Percentiles rank a stretch among this genome's conserved stretches.
phyloP scores from a whole-genome alignment of 257 asterid genomes.

The Nemophila menziesii region DNA sequence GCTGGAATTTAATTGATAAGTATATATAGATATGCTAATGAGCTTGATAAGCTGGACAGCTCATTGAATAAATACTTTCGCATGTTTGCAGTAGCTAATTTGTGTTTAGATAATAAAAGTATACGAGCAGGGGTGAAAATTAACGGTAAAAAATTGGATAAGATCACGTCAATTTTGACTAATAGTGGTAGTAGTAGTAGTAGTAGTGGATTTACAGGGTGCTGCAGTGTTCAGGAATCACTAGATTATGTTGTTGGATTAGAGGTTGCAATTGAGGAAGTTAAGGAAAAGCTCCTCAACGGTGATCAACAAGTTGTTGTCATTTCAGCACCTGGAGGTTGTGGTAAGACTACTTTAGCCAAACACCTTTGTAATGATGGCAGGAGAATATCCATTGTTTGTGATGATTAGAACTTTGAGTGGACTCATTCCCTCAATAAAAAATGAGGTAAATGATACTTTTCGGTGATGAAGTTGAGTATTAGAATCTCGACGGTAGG shows the following conservation, averaged over 20 bases:
- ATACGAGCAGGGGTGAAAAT: constrained; percentile 8
- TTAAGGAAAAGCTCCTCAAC: constrained; percentile 16
- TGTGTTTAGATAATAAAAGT: constrained; percentile 19
- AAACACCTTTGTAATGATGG: constrained; percentile 21
- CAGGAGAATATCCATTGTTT: constrained; percentile 16
- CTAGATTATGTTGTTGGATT: constrained; percentile 21
- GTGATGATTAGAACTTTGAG: constrained; percentile 19
- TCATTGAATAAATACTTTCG: constrained; percentile 16
- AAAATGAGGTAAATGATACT: constrained; percentile 17
- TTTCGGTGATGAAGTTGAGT: constrained; percentile 16
- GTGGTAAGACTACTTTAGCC: constrained; percentile 31
- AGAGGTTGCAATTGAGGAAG: constrained; percentile 15
- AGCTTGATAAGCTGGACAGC: constrained; percentile 11
- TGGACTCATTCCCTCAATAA: constrained; percentile 13
- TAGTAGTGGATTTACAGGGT: constrained; percentile 15
- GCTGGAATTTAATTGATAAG: constrained; percentile 13
- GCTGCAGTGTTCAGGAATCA: constrained; percentile 12
- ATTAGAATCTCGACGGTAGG: constrained; percentile 22
- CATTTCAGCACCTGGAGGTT: constrained; percentile 31
- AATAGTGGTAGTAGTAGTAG: background rate
- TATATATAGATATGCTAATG: constrained; percentile 16
- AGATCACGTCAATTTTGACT: constrained; percentile 3
- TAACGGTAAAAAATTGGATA: constrained; percentile 13
- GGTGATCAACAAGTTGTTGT: constrained; percentile 15
- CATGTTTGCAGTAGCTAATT: constrained; percentile 19